Conservation (phyloP, 352 stramenopile species). For the Thraustochytrium sp. region DNA sequence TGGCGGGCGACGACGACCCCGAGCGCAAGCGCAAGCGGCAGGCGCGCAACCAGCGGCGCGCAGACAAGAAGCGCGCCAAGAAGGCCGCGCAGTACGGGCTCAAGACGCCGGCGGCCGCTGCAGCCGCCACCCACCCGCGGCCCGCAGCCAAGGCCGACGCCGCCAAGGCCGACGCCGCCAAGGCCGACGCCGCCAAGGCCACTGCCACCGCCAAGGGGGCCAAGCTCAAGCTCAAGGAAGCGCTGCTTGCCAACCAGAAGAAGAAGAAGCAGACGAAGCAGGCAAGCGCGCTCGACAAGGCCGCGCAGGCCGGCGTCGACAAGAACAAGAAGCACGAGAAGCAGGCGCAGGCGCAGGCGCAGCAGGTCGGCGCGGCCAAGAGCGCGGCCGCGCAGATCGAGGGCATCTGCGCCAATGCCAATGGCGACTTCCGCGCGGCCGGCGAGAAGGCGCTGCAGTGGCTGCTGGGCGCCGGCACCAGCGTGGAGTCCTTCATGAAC, state of each 20-base stretch:
- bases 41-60: not conserved
- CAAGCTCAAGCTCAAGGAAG: not conserved
- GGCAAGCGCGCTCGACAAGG: not conserved
- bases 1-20: not conserved
- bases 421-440: not conserved
- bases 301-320: not conserved
- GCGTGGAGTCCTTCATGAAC: constrained; percentile 76
- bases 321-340: not conserved
- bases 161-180: not conserved
- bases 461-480: constrained; percentile 70
- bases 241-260: not conserved
- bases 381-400: not conserved
- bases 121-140: not conserved
- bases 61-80: constrained; percentile 6
- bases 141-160: not conserved
- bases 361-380: not conserved
- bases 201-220: not conserved
- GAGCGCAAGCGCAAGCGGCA: constrained; percentile 32
- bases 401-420: not conserved
- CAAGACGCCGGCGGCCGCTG: not conserved
- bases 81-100: not conserved
- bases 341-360: not conserved
- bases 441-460: constrained; percentile 60
- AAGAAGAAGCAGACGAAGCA: not conserved
- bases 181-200: not conserved